phyloP scores from a whole-genome alignment of 2,329 filamentous ascomycete genomes.

The Diplodia scrobiculata region DNA sequence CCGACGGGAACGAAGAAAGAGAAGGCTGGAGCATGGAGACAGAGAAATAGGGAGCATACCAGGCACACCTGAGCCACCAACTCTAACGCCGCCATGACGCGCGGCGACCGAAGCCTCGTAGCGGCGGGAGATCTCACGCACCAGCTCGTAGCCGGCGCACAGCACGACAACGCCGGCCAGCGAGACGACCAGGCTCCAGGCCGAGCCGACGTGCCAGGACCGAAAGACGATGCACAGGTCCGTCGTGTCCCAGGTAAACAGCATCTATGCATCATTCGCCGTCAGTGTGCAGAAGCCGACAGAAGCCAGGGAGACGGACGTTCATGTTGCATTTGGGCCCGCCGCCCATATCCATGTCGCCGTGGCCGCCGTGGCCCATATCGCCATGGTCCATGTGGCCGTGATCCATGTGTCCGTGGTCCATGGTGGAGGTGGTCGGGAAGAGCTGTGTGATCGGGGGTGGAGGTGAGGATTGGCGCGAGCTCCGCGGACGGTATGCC shows the following conservation, averaged over 20 bases:
- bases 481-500: not conserved
- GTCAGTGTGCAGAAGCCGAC: not conserved
- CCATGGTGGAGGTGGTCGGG: constrained; percentile 9
- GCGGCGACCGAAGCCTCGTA: constrained; percentile 62
- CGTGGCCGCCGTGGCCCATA: constrained; percentile 54
- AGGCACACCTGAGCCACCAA: constrained; percentile 19
- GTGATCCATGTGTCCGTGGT: constrained; percentile 35
- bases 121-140: constrained; percentile 73
- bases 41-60: not conserved
- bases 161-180: constrained; percentile 79
- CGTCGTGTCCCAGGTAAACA: constrained; percentile 93
- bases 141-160: constrained; percentile 87
- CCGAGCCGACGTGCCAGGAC: constrained; percentile 81
- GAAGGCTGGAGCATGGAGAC: not conserved
- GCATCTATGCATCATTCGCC: constrained; percentile 65
- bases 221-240: constrained; percentile 96
- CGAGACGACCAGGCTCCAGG: constrained; percentile 70
- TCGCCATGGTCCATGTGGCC: constrained; percentile 56
- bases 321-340: constrained; percentile 82
- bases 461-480: not conserved
- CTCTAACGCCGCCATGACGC: constrained; percentile 32
- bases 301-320: constrained; percentile 55
- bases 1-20: not conserved
- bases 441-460: constrained; percentile 2
- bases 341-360: constrained; percentile 40